Base-by-base conservation (phyloP, 768 basidiomycete genomes). In the Lactifluus subvellereus region DNA sequence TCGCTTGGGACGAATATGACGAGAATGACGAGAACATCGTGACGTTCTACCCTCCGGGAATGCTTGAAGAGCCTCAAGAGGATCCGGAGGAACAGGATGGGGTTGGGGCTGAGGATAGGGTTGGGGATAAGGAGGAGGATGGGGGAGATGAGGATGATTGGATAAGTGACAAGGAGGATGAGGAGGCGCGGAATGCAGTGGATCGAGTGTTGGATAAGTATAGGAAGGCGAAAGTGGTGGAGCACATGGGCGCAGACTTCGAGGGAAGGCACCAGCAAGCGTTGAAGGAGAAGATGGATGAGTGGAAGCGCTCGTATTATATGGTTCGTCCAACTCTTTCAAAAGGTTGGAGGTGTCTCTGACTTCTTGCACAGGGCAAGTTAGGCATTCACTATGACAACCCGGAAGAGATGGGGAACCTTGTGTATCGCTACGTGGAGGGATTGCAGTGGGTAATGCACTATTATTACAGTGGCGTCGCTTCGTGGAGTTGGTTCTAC, bases 401-500 rank as follows among this genome's bases (percentile, higher is more conserved):
- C 68, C 80, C 84, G 6, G 78, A 87, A 66, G 79, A 83, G 55
- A 84, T 94, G 79, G 78, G 81, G 30, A 78, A 85, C 53, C 77
- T 99, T 58, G 80, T 84, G 13, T 94, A 81, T 71, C 82, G 84
- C 61, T 99, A 97, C 72, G 83, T 91, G 18, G 92, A 98, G 72
- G 97, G 97, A 1, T 75, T 99, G 65, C 97, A 99, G 71, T 98
- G 96, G 97, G 94, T 98, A 37, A 91, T 99, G 89, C 90, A 94
- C 71, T 99, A 99, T 74, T 99, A 99, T 73, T 98, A 98, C 73
- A 85, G 89, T 65, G 97, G 97, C 6, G 94, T 98, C 18, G 90
- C 94, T 6, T 95, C 93, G 16, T 99, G 97, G 97, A 84, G 91
- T 22, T 98, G 97, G 97, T 99, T 96, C 78, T 98, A 98, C 76